Conservation (phyloP, 345 rosid species). For the Eucalyptus curtisii region DNA sequence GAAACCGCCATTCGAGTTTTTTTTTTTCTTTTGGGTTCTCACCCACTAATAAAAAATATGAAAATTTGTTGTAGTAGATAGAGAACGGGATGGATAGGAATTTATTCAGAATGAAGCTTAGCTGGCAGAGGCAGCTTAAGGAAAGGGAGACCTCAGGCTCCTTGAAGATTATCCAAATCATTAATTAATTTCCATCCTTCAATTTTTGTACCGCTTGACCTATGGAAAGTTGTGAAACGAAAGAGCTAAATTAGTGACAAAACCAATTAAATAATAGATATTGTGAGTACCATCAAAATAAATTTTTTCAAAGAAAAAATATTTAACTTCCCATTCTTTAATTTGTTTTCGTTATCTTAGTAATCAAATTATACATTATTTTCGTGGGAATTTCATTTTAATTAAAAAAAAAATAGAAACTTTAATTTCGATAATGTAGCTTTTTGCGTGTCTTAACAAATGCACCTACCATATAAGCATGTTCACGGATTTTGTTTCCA, state of each 20-base stretch:
- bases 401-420: neutral
- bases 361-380: neutral
- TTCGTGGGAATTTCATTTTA: neutral
- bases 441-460: neutral
- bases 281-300: neutral
- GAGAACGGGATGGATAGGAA: neutral
- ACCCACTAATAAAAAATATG: neutral
- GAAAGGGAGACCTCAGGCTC: neutral
- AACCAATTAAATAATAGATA: neutral
- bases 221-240: neutral
- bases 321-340: neutral
- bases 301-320: neutral
- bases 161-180: neutral
- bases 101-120: neutral
- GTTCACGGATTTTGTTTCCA: neutral
- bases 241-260: neutral
- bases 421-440: neutral
- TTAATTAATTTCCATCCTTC: neutral
- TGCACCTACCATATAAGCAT: neutral
- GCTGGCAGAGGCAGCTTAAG: neutral
- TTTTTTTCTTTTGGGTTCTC: neutral
- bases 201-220: neutral
- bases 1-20: neutral
- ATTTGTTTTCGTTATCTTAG: neutral
- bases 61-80: neutral